Percentiles rank a stretch among this genome's conserved stretches.
Evolutionary conservation across 345 rosid genomes (phyloP).

Genomic region (Citrus sinensis): DVS_A1.0 CM039165.1:8800501-8801000

Average conservation of each 20-base stretch:
- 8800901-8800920: too few relatives aligned
- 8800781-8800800: background rate
- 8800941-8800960: constrained; percentile 45
- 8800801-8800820: background rate
- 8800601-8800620: background rate
- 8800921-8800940: background rate
- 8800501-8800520: background rate
- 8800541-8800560: background rate
- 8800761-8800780: background rate
- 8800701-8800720: background rate
- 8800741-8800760: background rate
- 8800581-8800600: background rate
- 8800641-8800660: background rate
- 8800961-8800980: constrained; percentile 79
- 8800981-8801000: constrained; percentile 73
- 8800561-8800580: background rate
- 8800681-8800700: background rate
- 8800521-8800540: background rate
- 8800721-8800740: background rate
- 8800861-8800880: background rate
- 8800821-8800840: background rate
- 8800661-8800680: background rate
- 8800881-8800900: background rate
- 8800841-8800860: background rate
- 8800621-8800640: background rate